Percentiles rank a stretch among this genome's conserved stretches.
Evolutionary conservation across 768 basidiomycete species (phyloP).

Genomic region (Strobilomyces confusus): DNA sequence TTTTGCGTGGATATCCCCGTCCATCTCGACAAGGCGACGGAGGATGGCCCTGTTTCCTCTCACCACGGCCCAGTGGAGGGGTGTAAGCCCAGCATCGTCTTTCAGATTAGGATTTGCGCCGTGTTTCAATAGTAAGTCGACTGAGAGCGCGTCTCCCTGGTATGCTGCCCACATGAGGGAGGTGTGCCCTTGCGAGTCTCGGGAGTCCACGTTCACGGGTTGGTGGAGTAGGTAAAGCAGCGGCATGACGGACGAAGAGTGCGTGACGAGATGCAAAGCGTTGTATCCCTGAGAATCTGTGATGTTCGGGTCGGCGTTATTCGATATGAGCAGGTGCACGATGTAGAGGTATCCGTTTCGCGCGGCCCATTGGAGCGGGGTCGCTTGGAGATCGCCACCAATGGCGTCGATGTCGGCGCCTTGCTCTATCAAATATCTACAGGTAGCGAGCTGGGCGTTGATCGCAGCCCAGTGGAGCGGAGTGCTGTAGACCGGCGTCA

Average conservation of each 20-base stretch:
- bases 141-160: constrained; percentile 94
- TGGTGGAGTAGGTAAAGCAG: constrained; percentile 89
- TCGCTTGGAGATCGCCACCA: constrained; percentile 91
- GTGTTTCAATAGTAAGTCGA: constrained; percentile 84
- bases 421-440: constrained; percentile 82
- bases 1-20: constrained; percentile 75
- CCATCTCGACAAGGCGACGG: constrained; percentile 77
- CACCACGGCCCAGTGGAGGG: constrained; percentile 97
- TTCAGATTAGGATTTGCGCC: constrained; percentile 74
- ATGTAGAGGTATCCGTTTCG: constrained; percentile 96
- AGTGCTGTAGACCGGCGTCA: constrained; percentile 38
- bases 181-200: constrained; percentile 91
- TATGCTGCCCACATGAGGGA: constrained; percentile 99
- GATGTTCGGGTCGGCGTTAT: constrained; percentile 91
- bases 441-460: constrained; percentile 89
- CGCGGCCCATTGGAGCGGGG: constrained; percentile 97
- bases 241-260: constrained; percentile 93
- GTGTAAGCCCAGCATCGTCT: constrained; percentile 81
- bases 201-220: constrained; percentile 86
- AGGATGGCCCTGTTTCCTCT: constrained; percentile 90
- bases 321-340: constrained; percentile 84
- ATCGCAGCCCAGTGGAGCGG: constrained; percentile 98
- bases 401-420: constrained; percentile 93
- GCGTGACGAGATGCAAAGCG: constrained; percentile 90
- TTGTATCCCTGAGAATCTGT: constrained; percentile 95